A percentile compares a stretch with the other conserved stretches of the same genome.
Conservation (phyloP, 768 basidiomycete genomes). For the Exidia glandulosa region DNA sequence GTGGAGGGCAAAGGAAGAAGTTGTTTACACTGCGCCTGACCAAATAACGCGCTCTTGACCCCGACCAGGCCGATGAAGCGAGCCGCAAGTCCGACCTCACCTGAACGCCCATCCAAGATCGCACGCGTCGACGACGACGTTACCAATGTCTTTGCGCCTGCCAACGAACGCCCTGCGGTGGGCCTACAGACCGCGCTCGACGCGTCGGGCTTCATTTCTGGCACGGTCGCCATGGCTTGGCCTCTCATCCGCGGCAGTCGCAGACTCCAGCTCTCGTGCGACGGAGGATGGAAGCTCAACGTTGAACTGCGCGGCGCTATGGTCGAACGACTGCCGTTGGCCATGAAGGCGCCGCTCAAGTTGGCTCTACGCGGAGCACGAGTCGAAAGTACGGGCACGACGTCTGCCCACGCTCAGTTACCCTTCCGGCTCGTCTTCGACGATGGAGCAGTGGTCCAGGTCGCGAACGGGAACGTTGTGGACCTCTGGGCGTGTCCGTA, state of each 20-base stretch:
- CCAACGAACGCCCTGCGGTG: not conserved
- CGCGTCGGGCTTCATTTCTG: not conserved
- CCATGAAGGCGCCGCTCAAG: not conserved
- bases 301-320: not conserved
- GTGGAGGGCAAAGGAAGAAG: not conserved
- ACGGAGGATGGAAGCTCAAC: not conserved
- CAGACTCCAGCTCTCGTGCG: not conserved
- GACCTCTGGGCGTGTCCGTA: not conserved
- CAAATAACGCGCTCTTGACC: conserved; percentile 1
- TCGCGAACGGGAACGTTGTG: not conserved
- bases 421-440: not conserved
- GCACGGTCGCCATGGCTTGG: not conserved
- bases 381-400: not conserved
- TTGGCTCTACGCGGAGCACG: not conserved
- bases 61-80: not conserved
- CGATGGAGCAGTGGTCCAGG: not conserved
- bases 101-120: not conserved
- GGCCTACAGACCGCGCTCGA: not conserved
- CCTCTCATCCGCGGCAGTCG: not conserved
- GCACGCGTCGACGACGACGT: not conserved
- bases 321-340: not conserved
- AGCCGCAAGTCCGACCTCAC: not conserved
- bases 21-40: not conserved
- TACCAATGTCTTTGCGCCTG: not conserved
- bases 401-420: not conserved